Evolutionary conservation across 306 rosid species (phyloP), one percentile per base, ranked within the genome.

Genomic region (Cercis canadensis): DNA sequence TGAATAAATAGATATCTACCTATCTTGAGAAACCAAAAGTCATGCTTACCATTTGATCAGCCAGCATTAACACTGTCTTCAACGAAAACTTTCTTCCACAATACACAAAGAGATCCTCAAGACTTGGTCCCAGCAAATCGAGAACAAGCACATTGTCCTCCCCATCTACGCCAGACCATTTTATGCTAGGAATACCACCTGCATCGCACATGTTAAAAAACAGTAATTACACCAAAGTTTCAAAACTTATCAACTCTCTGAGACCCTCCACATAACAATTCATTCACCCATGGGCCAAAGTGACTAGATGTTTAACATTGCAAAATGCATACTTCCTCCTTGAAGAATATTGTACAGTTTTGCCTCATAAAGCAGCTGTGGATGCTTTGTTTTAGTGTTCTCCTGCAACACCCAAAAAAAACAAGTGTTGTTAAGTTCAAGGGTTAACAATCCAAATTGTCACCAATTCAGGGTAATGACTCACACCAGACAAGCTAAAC

Each of bases 331-430:
- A 94, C 99, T 91, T 89, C 99, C 99, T 87, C 97, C 97, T 76
- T 87, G 97, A 65, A 94, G 97, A 49, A 83, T 89, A 64, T 81
- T 84, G 71, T 94, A 94, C 21, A 94, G 79, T 78, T 94, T 94
- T 21, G 99, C 99, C 82, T 94, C 99, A 16, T 89, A 94, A 54
- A 94, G 91, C 70, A 90, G 70, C 29, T 94, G 99, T 0, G 99
- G 96, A 78, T 94, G 99, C 85, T 94, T 94, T 21, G 99, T 94
- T 81, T 91, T 86, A 41, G 81, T 79, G 62, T 88, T 94, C 80
- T 94, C 97, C 99, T 91, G 90, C 86, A 64, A 72, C 16, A 82
- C 13, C 24, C 17, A 21, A 65, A 68, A 54, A 13, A n/a, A 4
- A 21, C 4, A 43, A 3, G 6, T 0, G 11, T 8, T n/a, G 4